A percentile compares a stretch with the other conserved stretches of the same genome.
These are phyloP conservation scores for Dichotomopilus funicola DNA, from an alignment of 2,329 filamentous ascomycete genomes.

Conservation along the genomic window DNA sequence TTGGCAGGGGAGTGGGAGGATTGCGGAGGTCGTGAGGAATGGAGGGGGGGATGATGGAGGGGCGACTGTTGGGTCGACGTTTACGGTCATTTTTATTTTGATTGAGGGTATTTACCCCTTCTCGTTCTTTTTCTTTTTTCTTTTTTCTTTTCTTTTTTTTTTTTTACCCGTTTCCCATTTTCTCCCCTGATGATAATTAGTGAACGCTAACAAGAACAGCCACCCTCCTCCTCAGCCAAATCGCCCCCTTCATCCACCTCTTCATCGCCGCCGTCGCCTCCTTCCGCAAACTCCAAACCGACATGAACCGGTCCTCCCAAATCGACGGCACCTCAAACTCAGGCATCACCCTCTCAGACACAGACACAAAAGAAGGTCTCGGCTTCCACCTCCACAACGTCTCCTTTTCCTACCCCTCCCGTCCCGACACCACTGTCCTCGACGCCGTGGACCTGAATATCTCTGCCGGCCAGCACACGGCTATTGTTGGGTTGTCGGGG, in stretches of 20 bases:
- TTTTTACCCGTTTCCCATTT: not conserved
- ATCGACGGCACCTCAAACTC: conserved; percentile 33
- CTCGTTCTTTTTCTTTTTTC: not conserved
- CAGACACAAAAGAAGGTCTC: not conserved
- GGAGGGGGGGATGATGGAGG: conserved; percentile 28
- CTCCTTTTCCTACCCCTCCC: conserved; percentile 39
- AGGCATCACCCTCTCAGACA: not conserved
- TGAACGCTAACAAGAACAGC: conserved; percentile 26
- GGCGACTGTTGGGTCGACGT: conserved; percentile 41
- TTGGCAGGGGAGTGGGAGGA: conserved; percentile 52
- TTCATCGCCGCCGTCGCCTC: conserved; percentile 50
- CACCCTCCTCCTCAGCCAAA: conserved; percentile 52
- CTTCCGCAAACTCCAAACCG: conserved; percentile 47
- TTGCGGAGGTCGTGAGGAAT: conserved; percentile 24
- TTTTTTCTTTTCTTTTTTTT: not conserved
- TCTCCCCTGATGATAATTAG: not conserved
- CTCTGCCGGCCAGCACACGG: conserved; percentile 39
- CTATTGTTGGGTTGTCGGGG: conserved; percentile 52
- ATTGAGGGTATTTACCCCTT: conserved; percentile 37
- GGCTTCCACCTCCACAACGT: conserved; percentile 31
- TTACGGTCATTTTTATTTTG: conserved; percentile 49
- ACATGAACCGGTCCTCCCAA: conserved; percentile 43
- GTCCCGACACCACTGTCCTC: conserved; percentile 37
- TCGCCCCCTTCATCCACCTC: conserved; percentile 54
- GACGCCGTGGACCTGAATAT: conserved; percentile 34